phyloP scores from a whole-genome alignment of 371 early-diverging fungal genomes.

The Lichtheimia corymbifera region DNA sequence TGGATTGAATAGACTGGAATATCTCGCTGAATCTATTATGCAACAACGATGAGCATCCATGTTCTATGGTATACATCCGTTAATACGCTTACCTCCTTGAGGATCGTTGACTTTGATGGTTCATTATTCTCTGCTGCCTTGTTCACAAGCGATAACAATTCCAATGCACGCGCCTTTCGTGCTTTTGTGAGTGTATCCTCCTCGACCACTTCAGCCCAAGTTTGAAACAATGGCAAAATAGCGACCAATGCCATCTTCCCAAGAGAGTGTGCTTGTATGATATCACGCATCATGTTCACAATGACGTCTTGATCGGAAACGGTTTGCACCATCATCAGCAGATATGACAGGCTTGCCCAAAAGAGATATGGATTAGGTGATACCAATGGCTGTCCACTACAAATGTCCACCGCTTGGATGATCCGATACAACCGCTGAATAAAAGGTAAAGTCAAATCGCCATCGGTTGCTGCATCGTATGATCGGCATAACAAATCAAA shows the following conservation, averaged over 20 bases:
- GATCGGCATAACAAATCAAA: slow-evolving; percentile 24
- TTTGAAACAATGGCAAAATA: slow-evolving; percentile 57
- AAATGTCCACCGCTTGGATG: slow-evolving; percentile 7
- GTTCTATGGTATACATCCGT: not conserved
- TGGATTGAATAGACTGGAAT: slow-evolving; percentile 3
- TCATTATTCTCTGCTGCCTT: not conserved
- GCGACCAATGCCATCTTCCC: slow-evolving; percentile 22
- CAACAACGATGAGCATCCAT: not conserved
- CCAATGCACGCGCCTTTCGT: slow-evolving; percentile 19
- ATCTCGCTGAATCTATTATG: slow-evolving; percentile 15
- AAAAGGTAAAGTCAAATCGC: slow-evolving; percentile 18
- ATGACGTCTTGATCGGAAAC: slow-evolving; percentile 46
- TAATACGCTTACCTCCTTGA: slow-evolving; percentile 8
- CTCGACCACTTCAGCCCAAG: slow-evolving; percentile 42
- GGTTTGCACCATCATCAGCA: slow-evolving; percentile 50
- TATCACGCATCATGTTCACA: slow-evolving; percentile 30
- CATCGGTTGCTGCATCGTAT: slow-evolving; percentile 21
- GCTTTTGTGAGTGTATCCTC: slow-evolving; percentile 6
- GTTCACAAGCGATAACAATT: slow-evolving; percentile 16
- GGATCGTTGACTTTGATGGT: not conserved
- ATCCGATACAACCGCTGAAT: slow-evolving; percentile 20
- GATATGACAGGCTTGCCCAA: slow-evolving; percentile 46
- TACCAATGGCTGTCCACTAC: slow-evolving; percentile 8
- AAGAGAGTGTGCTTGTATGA: slow-evolving; percentile 1
- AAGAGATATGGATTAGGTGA: slow-evolving; percentile 15